A percentile compares a stretch with the other conserved stretches of the same genome.
phyloP scores from a whole-genome alignment of 176 grass and related monocot species.

The Ananas comosus region DNA sequence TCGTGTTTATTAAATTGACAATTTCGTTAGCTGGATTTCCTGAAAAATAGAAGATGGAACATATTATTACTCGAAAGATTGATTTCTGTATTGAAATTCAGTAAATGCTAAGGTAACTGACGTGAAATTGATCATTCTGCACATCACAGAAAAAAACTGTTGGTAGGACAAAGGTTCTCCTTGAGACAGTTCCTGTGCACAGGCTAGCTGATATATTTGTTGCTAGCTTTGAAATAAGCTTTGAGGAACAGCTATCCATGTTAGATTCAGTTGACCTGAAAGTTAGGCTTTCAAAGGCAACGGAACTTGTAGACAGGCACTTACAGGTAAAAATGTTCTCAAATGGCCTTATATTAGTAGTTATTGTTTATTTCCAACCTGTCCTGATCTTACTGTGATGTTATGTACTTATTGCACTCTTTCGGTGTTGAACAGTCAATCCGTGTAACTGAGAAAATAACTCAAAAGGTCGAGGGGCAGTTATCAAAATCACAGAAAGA shows the following conservation, averaged over 20 bases:
- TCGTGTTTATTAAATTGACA: constrained; percentile 50
- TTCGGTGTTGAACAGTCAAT: constrained; percentile 59
- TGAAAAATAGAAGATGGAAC: constrained; percentile 12
- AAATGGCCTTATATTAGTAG: neutral
- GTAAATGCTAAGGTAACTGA: no score
- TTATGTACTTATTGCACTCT: constrained; percentile 6
- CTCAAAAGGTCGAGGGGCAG: constrained; percentile 97
- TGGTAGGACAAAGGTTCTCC: constrained; percentile 90
- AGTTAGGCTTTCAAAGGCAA: constrained; percentile 91
- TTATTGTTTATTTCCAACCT: neutral
- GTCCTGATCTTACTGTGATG: constrained; percentile 4
- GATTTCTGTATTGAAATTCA: no score
- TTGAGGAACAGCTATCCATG: constrained; percentile 97
- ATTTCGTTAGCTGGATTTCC: constrained; percentile 72
- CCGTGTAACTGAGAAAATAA: constrained; percentile 98
- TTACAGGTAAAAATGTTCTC: constrained; percentile 53
- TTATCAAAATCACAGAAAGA: constrained; percentile 95
- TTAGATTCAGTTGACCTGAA: constrained; percentile 93
- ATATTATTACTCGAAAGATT: neutral
- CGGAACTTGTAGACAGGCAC: constrained; percentile 83
- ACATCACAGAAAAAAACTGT: constrained; percentile 15
- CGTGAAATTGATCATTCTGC: no score
- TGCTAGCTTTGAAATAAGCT: constrained; percentile 98
- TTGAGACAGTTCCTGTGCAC: constrained; percentile 94
- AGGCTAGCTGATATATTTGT: constrained; percentile 98